Base-by-base conservation (phyloP, 768 basidiomycete genomes). In the Agrocybe pediades region DNA sequence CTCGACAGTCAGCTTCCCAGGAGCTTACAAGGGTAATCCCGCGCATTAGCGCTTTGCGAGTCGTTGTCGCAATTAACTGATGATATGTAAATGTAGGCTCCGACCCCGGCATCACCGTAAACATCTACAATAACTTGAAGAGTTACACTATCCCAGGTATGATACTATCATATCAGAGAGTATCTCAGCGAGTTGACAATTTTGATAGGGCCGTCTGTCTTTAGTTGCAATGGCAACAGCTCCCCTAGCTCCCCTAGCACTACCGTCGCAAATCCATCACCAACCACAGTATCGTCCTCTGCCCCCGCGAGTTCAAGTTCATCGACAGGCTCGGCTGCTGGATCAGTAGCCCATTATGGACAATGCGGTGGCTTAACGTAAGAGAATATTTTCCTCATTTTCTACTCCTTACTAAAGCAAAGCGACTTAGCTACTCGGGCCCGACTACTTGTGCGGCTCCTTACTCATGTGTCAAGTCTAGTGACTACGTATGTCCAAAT, bases 1-100 rank as follows among this genome's bases (percentile, higher is more conserved):
- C 2, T 64, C 75, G 19, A 75, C 76, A 16, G 78, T 78, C 40
- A 74, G 67, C 60, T 74, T 81, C 71, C 78, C 78, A 4, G 80
- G 80, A 19, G 74, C 76, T 8, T 80, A 80, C 64, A 65, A 62
- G 19, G 68, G 74, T 72, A 26, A 17, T 43, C 44, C n/a, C 19
- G 8, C 20, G 9, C 42, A 21, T 6, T 33, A 57, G 2, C 13
- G 9, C 40, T 27, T 33, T 26, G 26, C n/a, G n/a, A n/a, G n/a
- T n/a, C n/a, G n/a, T n/a, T n/a, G n/a, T n/a, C n/a, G n/a, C n/a
- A n/a, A n/a, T n/a, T n/a, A n/a, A 6, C 11, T 36, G n/a, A 36
- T 13, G 33, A 36, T 11, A 40, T 24, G 9, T 19, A 29, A 24
- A 16, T 36, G 26, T 17, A 73, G 73, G 72, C 20, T 65, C 69